These are phyloP conservation scores for Nakaseomyces uthaithaninus DNA, from an alignment of 1,139 yeast genomes.

Conservation along the genomic window DNA sequence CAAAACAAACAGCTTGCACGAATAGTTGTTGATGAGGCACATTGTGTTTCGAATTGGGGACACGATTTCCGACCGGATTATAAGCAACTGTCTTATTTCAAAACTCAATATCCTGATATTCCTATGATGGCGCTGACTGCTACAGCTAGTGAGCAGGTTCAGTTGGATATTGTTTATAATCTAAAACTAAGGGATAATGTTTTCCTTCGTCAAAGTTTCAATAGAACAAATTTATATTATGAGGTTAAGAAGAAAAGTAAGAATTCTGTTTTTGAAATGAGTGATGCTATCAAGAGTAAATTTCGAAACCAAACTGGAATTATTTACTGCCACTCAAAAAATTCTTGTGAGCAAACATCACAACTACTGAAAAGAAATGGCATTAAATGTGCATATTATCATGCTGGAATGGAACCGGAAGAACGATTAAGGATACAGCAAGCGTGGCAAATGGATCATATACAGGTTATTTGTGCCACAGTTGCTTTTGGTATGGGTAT, in stretches of 20 bases:
- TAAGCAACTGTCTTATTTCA: constrained; percentile 68
- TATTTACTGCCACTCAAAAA: constrained; percentile 86
- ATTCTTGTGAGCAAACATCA: constrained; percentile 78
- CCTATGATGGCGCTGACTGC: constrained; percentile 98
- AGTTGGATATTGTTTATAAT: constrained; percentile 76
- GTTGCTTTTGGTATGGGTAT: constrained; percentile 99
- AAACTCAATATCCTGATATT: constrained; percentile 61
- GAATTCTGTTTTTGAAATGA: constrained; percentile 53
- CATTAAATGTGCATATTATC: constrained; percentile 66
- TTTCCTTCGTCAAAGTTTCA: constrained; percentile 63
- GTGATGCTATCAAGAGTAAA: constrained; percentile 44
- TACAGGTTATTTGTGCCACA: constrained; percentile 87
- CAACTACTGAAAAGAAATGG: constrained; percentile 52
- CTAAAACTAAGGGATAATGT: constrained; percentile 44
- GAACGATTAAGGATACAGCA: constrained; percentile 63
- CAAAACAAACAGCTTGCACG: constrained; percentile 58
- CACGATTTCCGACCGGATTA: constrained; percentile 98
- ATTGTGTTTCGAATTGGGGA: constrained; percentile 98
- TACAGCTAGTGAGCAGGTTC: constrained; percentile 89
- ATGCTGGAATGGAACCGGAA: constrained; percentile 85
- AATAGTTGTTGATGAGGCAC: constrained; percentile 95
- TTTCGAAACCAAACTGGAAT: constrained; percentile 69
- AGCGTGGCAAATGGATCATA: constrained; percentile 68
- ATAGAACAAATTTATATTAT: constrained; percentile 77
- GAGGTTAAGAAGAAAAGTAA: constrained; percentile 61